Base-by-base conservation (phyloP, 2,329 filamentous ascomycete species). In the Reticulascus tulasneorum region DNA sequence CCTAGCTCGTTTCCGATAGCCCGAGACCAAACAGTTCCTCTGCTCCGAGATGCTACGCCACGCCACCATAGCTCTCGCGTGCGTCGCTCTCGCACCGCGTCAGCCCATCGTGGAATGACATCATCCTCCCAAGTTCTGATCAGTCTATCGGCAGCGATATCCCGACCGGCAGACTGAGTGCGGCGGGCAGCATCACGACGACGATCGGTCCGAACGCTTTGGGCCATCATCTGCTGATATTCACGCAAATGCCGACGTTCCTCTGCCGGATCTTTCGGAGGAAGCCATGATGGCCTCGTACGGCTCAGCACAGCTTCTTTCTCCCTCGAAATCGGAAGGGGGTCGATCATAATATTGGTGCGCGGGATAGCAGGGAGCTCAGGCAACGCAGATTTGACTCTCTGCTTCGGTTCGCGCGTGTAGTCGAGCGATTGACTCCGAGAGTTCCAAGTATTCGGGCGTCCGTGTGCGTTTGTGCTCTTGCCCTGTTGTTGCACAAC, bases 161-260 rank as follows among this genome's bases (percentile, higher is more conserved):
- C 79, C 38, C 71, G 70, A 44, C 58, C 69, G 26, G 68, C 71
- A 13, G 70, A 70, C 52, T 70, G 73, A 46, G 60, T 72, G 53
- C 61, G 63, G 36, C 68, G 67, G 12, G 67, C 63, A 1, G 68
- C 70, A 47, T 82, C 77, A 46, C 65, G 76, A 51, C 73, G 73
- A 39, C 75, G 73, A 21, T 82, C 79, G 0, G 76, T 73, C 50
- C 78, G 76, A 33, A 67, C 59, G 47, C 77, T 80, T 28, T 66
- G 67, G 0, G 70, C 72, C 82, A 91, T 86, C 84, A 93, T 90
- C 58, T 75, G 80, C 61, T 90, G 82, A 55, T 90, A 93, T 56
- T 93, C 81, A 52, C 78, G 89, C 47, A 98, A 58, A 60, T 98
- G 93, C 48, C 82, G 83, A 56, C 79, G 86, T 64, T 98, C 93